Evolutionary conservation across 2,329 filamentous ascomycete genomes (phyloP), one percentile per base, ranked within the genome.

Genomic region (Fusarium incarnatum): DNA sequence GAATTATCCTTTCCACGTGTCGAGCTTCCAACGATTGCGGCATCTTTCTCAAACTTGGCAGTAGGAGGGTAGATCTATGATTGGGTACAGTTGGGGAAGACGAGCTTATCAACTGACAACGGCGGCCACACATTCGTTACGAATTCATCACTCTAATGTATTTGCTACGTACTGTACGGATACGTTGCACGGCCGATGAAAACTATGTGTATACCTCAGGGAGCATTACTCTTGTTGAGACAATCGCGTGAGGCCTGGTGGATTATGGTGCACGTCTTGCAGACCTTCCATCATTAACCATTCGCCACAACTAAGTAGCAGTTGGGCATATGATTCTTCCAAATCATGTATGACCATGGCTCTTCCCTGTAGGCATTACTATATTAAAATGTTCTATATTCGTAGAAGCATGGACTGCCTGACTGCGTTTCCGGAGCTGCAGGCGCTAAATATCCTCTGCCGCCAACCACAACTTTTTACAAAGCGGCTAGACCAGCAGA

Each of bases 1-100:
- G 62, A 55, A 49, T 68, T 37, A n/a, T 30, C 12, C 18, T 41
- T 54, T 67, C 67, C 67, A 68, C 67, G 67, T 70, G 67, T 64
- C 58, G 44, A 40, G 37, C 58, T 50, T 56, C 23, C 23, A 67
- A 25, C 37, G 40, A 64, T 41, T 50, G 45, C 41, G 45, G 50
- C 46, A 45, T 37, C 61, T 49, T 48, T 32, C 30, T 55, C 34
- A 42, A 55, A 50, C 45, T 64, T 60, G 28, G 54, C 37, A 59
- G 20, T 27, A 32, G 6, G 11, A 42, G 27, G 41, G 46, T 25
- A n/a, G 42, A 18, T n/a, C 28, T 37, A 44, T 56, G 52, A 66
- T 62, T 70, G 61, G 53, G n/a, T 41, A 58, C 22, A 32, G 23
- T 18, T 20, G 23, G 32, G 40, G 22, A 45, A 50, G 41, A 25